Evolutionary conservation across 805 yeast species (phyloP).

Genomic region (Wickerhamomyces bovis): DNA sequence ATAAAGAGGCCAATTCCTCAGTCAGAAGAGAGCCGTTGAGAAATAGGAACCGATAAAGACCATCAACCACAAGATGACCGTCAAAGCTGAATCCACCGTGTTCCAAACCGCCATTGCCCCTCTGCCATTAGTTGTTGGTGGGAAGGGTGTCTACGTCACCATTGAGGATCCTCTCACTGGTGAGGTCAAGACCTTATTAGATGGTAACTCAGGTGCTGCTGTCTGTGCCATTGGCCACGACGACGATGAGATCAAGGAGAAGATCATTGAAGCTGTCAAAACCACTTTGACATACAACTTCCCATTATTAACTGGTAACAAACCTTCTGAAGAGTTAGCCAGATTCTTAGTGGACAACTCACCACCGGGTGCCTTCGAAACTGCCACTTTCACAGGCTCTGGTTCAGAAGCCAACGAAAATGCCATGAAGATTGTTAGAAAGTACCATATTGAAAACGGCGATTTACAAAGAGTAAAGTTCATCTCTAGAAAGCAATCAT

Average conservation of each 20-base stretch:
- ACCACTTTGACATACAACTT: constrained; percentile 31
- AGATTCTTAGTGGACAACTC: constrained; percentile 37
- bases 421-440: constrained; percentile 51
- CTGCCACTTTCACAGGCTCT: constrained; percentile 45
- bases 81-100: constrained; percentile 15
- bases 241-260: constrained; percentile 34
- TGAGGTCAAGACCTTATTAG: constrained; percentile 29
- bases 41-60: neutral
- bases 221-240: constrained; percentile 44
- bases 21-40: neutral
- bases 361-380: constrained; percentile 37
- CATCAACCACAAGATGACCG: constrained; percentile 1
- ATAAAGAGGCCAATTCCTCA: neutral
- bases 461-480: constrained; percentile 36
- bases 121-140: constrained; percentile 30
- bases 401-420: constrained; percentile 68
- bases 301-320: constrained; percentile 26
- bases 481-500: constrained; percentile 39
- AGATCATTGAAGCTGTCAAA: constrained; percentile 34
- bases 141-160: constrained; percentile 32
- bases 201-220: constrained; percentile 46
- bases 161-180: constrained; percentile 33
- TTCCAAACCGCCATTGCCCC: constrained; percentile 29
- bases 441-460: constrained; percentile 38
- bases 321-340: constrained; percentile 36